Evolutionary conservation across 73 alveolate species (phyloP), one percentile per base, ranked within the genome.

Genomic region (Paramecium bursaria): DNA sequence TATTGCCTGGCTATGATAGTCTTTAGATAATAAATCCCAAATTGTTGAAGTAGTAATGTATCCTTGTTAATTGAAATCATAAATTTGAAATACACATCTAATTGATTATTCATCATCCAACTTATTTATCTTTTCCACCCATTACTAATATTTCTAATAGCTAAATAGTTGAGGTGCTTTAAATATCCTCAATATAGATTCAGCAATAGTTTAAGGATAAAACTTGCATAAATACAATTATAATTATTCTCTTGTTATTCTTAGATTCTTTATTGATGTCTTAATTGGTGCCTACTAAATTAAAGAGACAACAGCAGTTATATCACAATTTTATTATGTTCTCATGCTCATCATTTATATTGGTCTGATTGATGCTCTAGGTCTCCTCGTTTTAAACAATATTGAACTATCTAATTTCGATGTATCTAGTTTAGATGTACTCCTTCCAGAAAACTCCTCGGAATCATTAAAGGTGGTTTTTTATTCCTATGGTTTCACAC

Each of bases 361-460:
- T n/a, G n/a, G n/a, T n/a, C n/a, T n/a, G n/a, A n/a, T n/a, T n/a
- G n/a, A n/a, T n/a, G n/a, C n/a, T n/a, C n/a, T n/a, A n/a, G n/a
- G n/a, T n/a, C n/a, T n/a, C n/a, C n/a, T n/a, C n/a, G n/a, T n/a
- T n/a, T n/a, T n/a, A n/a, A n/a, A n/a, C n/a, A n/a, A n/a, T n/a
- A n/a, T n/a, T n/a, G n/a, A n/a, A n/a, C n/a, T n/a, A n/a, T n/a
- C n/a, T n/a, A n/a, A n/a, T n/a, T n/a, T n/a, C n/a, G n/a, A n/a
- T n/a, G n/a, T n/a, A n/a, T n/a, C n/a, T n/a, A n/a, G n/a, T 39
- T 67, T 67, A n/a, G 82, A 67, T 9, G 60, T 67, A 67, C 46
- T 67, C 14, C 76, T 57, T 3, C 51, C 26, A n/a, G 76, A 30
- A 27, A 27, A 57, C 33, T 57, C 9, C n/a, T 57, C 50, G 14